Evolutionary conservation across 768 basidiomycete species (phyloP).

Genomic region (Dacryopinax spathularia): DNA sequence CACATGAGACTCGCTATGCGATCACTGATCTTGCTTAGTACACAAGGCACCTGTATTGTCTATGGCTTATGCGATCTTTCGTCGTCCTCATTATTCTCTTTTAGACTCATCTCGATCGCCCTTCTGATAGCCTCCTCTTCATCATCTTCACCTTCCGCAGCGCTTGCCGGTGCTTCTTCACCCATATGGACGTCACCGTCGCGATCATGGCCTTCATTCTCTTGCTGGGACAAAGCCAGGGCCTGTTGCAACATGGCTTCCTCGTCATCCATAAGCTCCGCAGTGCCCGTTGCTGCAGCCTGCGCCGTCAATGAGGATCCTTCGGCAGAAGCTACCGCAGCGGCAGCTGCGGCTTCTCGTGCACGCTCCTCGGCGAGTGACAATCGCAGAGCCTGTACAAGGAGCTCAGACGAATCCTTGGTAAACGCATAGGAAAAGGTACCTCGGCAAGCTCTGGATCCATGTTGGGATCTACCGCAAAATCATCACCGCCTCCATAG

Average conservation of each 20-base stretch:
- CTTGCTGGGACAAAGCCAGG: slow-evolving; percentile 48
- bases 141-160: slow-evolving; percentile 28
- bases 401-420: not conserved
- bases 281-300: slow-evolving; percentile 20
- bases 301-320: slow-evolving; percentile 24
- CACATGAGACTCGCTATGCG: no score
- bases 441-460: slow-evolving; percentile 98
- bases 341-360: slow-evolving; percentile 33
- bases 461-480: slow-evolving; percentile 85
- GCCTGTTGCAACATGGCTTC: slow-evolving; percentile 65
- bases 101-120: slow-evolving; percentile 92
- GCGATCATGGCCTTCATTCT: slow-evolving; percentile 19
- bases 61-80: slow-evolving; percentile 1
- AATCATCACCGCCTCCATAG: slow-evolving; percentile 33
- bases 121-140: slow-evolving; percentile 76
- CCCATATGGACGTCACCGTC: slow-evolving; percentile 37
- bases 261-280: slow-evolving; percentile 29
- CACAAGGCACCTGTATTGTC: not conserved
- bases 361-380: slow-evolving; percentile 92
- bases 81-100: slow-evolving; percentile 40
- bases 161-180: slow-evolving; percentile 27
- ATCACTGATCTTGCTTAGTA: not conserved
- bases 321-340: slow-evolving; percentile 16
- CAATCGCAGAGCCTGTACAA: slow-evolving; percentile 75
- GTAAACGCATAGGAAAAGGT: slow-evolving; percentile 12